Evolutionary conservation across 192 early-diverging fungal genomes (phyloP), one percentile per base, ranked within the genome.

Genomic region (Nowakowskiella sp.): DNA sequence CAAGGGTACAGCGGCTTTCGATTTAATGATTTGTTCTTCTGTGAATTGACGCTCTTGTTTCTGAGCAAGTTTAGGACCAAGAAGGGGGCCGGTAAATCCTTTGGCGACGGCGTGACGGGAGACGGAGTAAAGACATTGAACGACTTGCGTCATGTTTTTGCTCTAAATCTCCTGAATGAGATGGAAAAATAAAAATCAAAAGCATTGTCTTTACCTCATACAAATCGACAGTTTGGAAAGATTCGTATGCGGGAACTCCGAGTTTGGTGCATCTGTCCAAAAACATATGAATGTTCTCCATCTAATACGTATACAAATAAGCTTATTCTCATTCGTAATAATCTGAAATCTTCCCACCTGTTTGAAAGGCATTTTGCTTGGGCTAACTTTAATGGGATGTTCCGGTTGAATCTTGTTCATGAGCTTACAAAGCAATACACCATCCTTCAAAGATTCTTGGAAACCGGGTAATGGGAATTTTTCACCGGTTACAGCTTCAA

Each of bases 161-260:
- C 4, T 13, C 45, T 3, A 53, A 10, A 19, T 39, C 19, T 39
- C 19, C 19, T 39, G 36, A 13, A 6, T 27, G 7, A 47, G 6
- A n/a, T 27, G 29, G 29, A 21, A 8, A 10, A 27, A 6, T 27
- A 61, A 46, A 4, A 2, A 82, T 80, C 55, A 67, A 60, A 47
- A 69, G 68, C 39, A 77, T 65, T 65, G 85, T 85, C 71, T 88
- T 88, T 47, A 66, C 71, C 48, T 88, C 85, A 51, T 68, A 88
- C 28, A 88, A 53, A 53, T 88, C 85, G 24, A 88, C 74, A 1
- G 85, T 88, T 58, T 84, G 80, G 62, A 88, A 88, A 0, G 74
- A 51, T 42, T 85, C 82, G 61, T 77, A 77, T 31, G 75, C 62
- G 8, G 81, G 83, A 36, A 81, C 74, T 31, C 85, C 85, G 21